phyloP scores from a whole-genome alignment of 1,139 yeast species.

The Candida sanyaensis region DNA sequence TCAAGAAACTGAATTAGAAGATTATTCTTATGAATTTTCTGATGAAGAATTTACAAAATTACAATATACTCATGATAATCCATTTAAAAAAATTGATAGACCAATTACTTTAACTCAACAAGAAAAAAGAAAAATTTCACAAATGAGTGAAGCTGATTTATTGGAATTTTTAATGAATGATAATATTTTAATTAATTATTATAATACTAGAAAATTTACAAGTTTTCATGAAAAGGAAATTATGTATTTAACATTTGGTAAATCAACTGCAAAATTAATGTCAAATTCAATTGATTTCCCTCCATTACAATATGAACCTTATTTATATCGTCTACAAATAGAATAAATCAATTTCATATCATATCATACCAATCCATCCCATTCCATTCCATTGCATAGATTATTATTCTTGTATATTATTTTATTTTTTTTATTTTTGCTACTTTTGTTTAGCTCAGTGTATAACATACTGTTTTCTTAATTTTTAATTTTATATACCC shows the following conservation, averaged over 20 bases:
- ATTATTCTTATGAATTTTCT: constrained; percentile 22
- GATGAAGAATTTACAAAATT: constrained; percentile 22
- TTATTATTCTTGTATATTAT: no score
- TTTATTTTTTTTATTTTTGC: no score
- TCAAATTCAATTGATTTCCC: constrained; percentile 26
- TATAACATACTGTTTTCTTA: no score
- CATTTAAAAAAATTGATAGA: constrained; percentile 10
- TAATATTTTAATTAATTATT: constrained; percentile 33
- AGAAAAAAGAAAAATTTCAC: constrained; percentile 22
- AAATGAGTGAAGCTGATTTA: constrained; percentile 25
- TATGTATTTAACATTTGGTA: constrained; percentile 31
- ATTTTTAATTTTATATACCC: no score
- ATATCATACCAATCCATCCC: no score
- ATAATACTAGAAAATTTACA: constrained; percentile 32
- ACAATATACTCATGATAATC: constrained; percentile 17
- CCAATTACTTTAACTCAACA: constrained; percentile 18
- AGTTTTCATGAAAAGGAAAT: constrained; percentile 39
- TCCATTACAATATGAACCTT: constrained; percentile 39
- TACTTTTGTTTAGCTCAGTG: no score
- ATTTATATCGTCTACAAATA: not conserved
- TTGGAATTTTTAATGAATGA: constrained; percentile 33
- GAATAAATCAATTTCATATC: not conserved
- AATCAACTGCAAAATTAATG: constrained; percentile 28
- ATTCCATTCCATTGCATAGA: no score
- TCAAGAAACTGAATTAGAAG: constrained; percentile 11